Percentiles rank a stretch among this genome's conserved stretches.
phyloP scores from a whole-genome alignment of 75 land plant species.

The Ceratopteris richardii region DNA sequence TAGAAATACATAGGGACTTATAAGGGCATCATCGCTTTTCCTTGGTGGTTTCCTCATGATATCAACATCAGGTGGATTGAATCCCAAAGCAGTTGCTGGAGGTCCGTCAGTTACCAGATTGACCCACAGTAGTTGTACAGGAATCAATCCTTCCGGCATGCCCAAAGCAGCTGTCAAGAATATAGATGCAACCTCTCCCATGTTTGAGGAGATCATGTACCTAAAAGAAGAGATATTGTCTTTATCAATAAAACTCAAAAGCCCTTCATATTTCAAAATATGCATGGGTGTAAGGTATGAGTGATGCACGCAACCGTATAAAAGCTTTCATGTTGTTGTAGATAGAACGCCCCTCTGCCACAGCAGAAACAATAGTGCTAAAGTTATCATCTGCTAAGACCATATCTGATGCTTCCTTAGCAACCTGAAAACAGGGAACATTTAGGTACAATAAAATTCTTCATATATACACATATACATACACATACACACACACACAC shows the following conservation, averaged over 20 bases:
- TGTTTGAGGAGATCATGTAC: slow-evolving; percentile 95
- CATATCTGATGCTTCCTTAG: slow-evolving; percentile 88
- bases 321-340: slow-evolving; percentile 93
- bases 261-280: too few species aligned
- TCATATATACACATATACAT: too few species aligned
- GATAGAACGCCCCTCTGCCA: slow-evolving; percentile 83
- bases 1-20: slow-evolving; percentile 73
- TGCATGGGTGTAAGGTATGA: too few species aligned
- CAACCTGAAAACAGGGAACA: too few species aligned
- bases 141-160: slow-evolving; percentile 87
- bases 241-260: too few species aligned
- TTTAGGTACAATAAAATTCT: too few species aligned
- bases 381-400: too few species aligned
- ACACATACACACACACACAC: too few species aligned
- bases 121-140: slow-evolving; percentile 94
- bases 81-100: slow-evolving; percentile 95
- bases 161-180: slow-evolving; percentile 91
- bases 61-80: slow-evolving; percentile 82
- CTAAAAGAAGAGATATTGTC: slow-evolving; percentile 23
- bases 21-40: slow-evolving; percentile 70
- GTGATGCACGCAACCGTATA: slow-evolving; percentile 53
- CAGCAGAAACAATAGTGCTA: slow-evolving; percentile 78
- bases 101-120: too few species aligned
- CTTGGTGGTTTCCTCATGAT: slow-evolving; percentile 90
- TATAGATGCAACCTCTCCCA: slow-evolving; percentile 86